Percentiles rank a stretch among this genome's conserved stretches.
phyloP scores from a whole-genome alignment of 306 rosid species.

The Cyclanthera cordifolia region DNA sequence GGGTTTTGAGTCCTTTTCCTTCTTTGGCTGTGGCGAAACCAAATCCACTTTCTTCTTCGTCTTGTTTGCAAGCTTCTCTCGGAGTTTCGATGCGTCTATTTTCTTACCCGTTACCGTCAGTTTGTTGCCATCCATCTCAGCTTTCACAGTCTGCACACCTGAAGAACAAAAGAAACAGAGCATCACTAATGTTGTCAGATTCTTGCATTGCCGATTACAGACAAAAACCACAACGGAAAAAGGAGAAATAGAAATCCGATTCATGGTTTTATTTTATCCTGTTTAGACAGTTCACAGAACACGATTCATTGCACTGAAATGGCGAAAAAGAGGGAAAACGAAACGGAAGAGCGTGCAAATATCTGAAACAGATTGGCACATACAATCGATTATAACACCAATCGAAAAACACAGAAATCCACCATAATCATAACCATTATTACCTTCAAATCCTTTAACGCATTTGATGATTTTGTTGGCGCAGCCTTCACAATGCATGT shows the following conservation, averaged over 20 bases:
- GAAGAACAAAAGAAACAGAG: conserved; percentile 12
- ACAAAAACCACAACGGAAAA: background rate
- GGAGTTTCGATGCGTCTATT: conserved; percentile 36
- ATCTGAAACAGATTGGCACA: background rate
- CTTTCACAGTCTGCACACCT: conserved; percentile 39
- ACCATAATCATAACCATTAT: background rate
- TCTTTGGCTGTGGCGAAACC: conserved; percentile 42
- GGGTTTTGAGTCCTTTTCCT: conserved; percentile 28
- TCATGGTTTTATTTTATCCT: background rate
- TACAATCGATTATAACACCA: too few relatives aligned
- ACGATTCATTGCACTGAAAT: background rate
- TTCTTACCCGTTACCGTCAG: conserved; percentile 40
- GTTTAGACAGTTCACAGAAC: background rate
- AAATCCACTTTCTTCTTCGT: conserved; percentile 52
- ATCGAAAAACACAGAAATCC: background rate
- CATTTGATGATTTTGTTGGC: conserved; percentile 34
- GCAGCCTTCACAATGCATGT: conserved; percentile 70
- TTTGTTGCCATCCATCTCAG: conserved; percentile 35
- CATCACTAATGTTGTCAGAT: conserved; percentile 2
- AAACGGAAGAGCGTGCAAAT: background rate
- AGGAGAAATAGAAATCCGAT: background rate
- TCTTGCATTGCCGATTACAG: background rate
- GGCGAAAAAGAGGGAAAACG: background rate
- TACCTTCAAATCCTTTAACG: conserved; percentile 31
- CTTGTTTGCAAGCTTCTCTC: conserved; percentile 32